Evolutionary conservation across 2,329 filamentous ascomycete genomes (phyloP).

Genomic region (Apiospora rasikravindrae): DNA sequence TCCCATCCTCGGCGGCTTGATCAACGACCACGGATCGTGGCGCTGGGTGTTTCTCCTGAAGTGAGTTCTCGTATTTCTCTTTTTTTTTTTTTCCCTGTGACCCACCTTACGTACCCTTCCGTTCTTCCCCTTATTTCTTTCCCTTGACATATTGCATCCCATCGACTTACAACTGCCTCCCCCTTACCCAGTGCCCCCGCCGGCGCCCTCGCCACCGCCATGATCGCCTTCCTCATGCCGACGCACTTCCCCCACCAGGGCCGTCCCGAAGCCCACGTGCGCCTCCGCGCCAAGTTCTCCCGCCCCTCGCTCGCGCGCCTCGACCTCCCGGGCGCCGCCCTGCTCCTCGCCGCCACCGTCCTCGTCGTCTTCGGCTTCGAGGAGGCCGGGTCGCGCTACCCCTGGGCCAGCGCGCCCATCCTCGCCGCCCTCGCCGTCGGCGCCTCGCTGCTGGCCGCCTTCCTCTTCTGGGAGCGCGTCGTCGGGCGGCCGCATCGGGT

Average conservation of each 20-base stretch:
- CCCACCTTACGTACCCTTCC: background rate
- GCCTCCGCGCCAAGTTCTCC: conserved; percentile 30
- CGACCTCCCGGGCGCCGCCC: conserved; percentile 39
- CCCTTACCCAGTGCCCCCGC: conserved; percentile 35
- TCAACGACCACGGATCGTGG: conserved; percentile 47
- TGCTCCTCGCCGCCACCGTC: conserved; percentile 47
- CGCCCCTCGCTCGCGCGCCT: conserved; percentile 34
- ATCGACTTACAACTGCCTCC: background rate
- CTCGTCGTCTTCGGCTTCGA: conserved; percentile 53
- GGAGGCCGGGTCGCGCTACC: conserved; percentile 46
- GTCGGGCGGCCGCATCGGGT: conserved; percentile 26
- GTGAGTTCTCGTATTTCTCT: conserved; percentile 39
- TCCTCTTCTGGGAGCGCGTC: conserved; percentile 38
- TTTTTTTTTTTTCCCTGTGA: background rate
- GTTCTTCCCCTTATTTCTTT: background rate
- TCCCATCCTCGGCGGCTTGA: conserved; percentile 49
- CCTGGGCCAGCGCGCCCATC: conserved; percentile 48
- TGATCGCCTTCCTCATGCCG: conserved; percentile 36
- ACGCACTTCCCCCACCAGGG: conserved; percentile 35
- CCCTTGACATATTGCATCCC: too few species aligned
- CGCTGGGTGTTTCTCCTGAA: conserved; percentile 55
- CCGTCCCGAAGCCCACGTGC: background rate
- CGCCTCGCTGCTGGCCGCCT: conserved; percentile 31
- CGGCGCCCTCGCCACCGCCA: conserved; percentile 32
- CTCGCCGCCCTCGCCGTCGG: conserved; percentile 36